Evolutionary conservation across 495 filamentous ascomycete genomes (phyloP).

Genomic region (Penicillium odoratum): DNA sequence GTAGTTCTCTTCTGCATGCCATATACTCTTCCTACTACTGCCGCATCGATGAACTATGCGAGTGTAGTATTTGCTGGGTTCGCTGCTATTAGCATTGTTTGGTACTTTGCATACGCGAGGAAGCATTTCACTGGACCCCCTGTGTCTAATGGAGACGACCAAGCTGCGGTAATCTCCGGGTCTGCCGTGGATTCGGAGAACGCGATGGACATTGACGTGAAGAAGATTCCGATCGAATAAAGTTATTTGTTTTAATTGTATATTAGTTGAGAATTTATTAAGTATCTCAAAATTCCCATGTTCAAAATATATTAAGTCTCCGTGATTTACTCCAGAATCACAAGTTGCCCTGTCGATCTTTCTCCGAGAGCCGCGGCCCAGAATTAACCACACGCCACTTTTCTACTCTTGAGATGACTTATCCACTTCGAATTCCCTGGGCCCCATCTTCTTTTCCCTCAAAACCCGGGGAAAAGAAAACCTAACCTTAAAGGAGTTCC

Average conservation of each 20-base stretch:
- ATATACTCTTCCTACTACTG: constrained; percentile 47
- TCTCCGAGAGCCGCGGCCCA: constrained; percentile 45
- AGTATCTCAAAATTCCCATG: background rate
- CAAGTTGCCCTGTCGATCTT: constrained; percentile 30
- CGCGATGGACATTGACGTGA: constrained; percentile 18
- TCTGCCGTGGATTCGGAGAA: constrained; percentile 31
- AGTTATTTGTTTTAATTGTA: too few species aligned
- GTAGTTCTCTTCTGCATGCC: constrained; percentile 59
- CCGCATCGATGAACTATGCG: constrained; percentile 59
- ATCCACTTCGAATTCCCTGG: background rate
- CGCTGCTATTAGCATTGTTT: constrained; percentile 53
- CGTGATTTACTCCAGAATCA: constrained; percentile 10
- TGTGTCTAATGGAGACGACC: constrained; percentile 40
- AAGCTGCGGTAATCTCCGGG: constrained; percentile 36
- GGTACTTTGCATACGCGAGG: constrained; percentile 71
- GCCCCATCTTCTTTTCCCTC: background rate
- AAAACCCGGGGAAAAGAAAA: constrained; percentile 5
- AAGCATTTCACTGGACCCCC: constrained; percentile 71
- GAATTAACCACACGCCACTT: constrained; percentile 10
- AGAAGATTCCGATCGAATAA: constrained; percentile 13
- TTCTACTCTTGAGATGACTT: constrained; percentile 7
- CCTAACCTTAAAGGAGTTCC: background rate
- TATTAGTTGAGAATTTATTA: background rate
- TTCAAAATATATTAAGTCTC: too few species aligned
- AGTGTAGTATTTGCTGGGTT: constrained; percentile 65